phyloP scores from a whole-genome alignment of 2,329 filamentous ascomycete species.

The Macrophomina phaseolina region DNA sequence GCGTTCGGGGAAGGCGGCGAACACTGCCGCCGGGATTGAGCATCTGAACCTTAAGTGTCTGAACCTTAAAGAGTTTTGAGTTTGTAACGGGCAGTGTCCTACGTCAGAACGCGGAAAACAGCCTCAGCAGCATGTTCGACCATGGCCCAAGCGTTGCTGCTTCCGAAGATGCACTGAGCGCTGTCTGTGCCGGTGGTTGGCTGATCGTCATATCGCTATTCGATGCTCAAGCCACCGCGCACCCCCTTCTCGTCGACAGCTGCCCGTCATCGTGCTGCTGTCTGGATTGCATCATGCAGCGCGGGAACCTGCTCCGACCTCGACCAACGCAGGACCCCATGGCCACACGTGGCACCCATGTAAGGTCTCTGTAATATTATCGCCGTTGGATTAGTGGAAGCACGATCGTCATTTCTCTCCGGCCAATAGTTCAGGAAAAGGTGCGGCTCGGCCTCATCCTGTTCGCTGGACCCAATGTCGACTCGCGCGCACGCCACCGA shows the following conservation, averaged over 20 bases:
- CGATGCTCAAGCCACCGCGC: constrained; percentile 11
- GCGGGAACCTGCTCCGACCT: neutral
- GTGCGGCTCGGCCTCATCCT: neutral
- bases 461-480: neutral
- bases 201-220: constrained; percentile 17
- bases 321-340: neutral
- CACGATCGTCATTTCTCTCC: constrained; percentile 9
- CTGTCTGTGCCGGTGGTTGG: constrained; percentile 17
- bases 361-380: neutral
- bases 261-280: constrained; percentile 2
- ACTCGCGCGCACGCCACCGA: constrained; percentile 6
- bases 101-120: constrained; percentile 9
- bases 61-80: constrained; percentile 10
- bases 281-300: constrained; percentile 16
- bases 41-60: constrained; percentile 8
- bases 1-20: neutral
- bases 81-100: constrained; percentile 5
- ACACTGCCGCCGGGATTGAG: neutral
- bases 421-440: constrained; percentile 6
- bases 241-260: neutral
- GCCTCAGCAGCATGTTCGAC: neutral
- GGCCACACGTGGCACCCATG: constrained; percentile 14
- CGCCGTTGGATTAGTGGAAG: neutral
- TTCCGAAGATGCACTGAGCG: constrained; percentile 12
- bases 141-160: neutral